These are phyloP conservation scores for Knoxdaviesia capensis DNA, from an alignment of 2,329 filamentous ascomycete genomes.

Conservation along the genomic window DNA sequence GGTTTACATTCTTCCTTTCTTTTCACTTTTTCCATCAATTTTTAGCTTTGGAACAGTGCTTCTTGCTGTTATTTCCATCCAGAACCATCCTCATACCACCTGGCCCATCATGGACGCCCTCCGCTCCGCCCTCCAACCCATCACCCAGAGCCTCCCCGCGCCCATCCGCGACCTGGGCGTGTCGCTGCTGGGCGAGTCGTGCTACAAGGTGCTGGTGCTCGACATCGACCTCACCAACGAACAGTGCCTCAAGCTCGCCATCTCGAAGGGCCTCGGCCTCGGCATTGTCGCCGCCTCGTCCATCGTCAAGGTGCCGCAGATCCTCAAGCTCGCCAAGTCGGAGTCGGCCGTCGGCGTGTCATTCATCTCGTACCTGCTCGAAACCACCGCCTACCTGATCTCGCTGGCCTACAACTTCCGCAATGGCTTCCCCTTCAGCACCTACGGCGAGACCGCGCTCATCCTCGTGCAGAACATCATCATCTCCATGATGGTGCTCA, in stretches of 20 bases:
- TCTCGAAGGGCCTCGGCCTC: slow-evolving; percentile 83
- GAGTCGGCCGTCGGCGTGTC: slow-evolving; percentile 67
- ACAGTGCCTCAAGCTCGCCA: slow-evolving; percentile 68
- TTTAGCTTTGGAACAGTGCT: no score
- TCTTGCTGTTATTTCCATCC: no score
- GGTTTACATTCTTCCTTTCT: no score
- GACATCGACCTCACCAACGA: slow-evolving; percentile 62
- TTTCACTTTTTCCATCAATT: no score
- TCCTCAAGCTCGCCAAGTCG: slow-evolving; percentile 72
- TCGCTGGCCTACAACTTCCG: slow-evolving; percentile 82
- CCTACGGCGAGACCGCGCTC: slow-evolving; percentile 83
- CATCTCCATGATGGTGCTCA: slow-evolving; percentile 70
- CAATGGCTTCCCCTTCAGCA: slow-evolving; percentile 86
- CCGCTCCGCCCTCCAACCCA: slow-evolving; percentile 40
- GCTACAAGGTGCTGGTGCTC: slow-evolving; percentile 73
- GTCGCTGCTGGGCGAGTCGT: slow-evolving; percentile 62
- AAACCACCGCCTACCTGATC: slow-evolving; percentile 75
- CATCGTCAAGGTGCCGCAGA: slow-evolving; percentile 92
- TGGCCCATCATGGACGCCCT: slow-evolving; percentile 34
- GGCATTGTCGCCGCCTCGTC: slow-evolving; percentile 81
- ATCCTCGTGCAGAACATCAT: slow-evolving; percentile 85
- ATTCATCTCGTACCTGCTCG: slow-evolving; percentile 81
- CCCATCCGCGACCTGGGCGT: slow-evolving; percentile 56
- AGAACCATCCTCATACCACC: no score
- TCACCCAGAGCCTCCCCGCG: slow-evolving; percentile 52